phyloP scores from a whole-genome alignment of 2,329 filamentous ascomycete genomes.

The Hysterium pulicare region DNA sequence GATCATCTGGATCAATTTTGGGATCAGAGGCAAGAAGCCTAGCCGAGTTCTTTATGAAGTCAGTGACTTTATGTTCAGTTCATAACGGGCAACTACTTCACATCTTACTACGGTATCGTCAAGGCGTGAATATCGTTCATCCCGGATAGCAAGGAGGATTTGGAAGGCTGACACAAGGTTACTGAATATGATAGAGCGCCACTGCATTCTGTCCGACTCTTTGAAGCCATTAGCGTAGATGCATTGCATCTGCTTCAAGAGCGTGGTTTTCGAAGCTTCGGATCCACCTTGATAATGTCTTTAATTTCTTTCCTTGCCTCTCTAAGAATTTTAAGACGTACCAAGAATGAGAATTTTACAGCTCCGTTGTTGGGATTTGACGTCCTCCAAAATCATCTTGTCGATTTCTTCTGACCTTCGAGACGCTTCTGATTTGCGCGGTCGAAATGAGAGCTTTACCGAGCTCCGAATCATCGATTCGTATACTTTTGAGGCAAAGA shows the following conservation, averaged over 20 bases:
- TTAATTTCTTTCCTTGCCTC: too few relatives aligned
- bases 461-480: constrained; percentile 6
- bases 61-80: background rate
- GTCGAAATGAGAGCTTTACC: constrained; percentile 5
- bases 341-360: too few relatives aligned
- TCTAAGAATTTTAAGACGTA: too few relatives aligned
- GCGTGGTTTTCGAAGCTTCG: background rate
- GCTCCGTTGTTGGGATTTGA: too few relatives aligned
- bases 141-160: background rate
- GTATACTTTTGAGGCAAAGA: constrained; percentile 12
- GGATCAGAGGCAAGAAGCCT: background rate
- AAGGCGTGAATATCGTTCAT: background rate
- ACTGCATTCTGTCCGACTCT: background rate
- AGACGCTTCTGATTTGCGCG: too few relatives aligned
- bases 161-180: background rate
- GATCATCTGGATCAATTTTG: background rate
- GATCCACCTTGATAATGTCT: too few relatives aligned
- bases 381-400: background rate
- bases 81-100: background rate
- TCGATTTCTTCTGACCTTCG: background rate
- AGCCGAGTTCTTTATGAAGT: background rate
- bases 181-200: background rate
- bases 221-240: background rate
- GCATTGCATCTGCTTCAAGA: background rate
- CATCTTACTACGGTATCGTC: background rate